phyloP scores from a whole-genome alignment of 805 yeast species.

The Deakozyma indianensis region DNA sequence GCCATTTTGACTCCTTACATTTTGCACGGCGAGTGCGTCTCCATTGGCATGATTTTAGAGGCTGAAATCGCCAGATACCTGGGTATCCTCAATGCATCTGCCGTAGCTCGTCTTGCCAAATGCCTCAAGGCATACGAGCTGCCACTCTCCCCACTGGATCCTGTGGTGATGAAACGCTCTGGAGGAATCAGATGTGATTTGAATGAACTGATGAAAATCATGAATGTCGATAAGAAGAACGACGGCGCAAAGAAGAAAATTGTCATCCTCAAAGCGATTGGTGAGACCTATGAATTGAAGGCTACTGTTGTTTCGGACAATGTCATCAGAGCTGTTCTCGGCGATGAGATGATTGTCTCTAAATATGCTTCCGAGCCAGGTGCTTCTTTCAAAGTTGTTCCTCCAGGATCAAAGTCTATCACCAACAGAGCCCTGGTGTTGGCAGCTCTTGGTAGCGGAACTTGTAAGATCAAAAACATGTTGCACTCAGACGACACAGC shows the following conservation, averaged over 20 bases:
- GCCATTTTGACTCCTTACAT: constrained; percentile 96
- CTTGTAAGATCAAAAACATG: constrained; percentile 68
- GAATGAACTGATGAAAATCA: constrained; percentile 57
- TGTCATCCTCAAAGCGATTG: constrained; percentile 71
- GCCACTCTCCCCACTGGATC: constrained; percentile 68
- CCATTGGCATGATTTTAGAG: constrained; percentile 89
- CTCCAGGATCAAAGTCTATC: constrained; percentile 96
- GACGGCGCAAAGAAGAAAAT: constrained; percentile 85
- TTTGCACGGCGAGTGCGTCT: constrained; percentile 96
- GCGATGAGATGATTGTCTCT: constrained; percentile 64
- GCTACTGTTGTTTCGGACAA: constrained; percentile 77
- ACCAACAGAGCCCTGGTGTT: constrained; percentile 87
- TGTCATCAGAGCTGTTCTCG: constrained; percentile 65
- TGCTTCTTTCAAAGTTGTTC: constrained; percentile 37
- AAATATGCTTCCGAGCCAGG: constrained; percentile 15
- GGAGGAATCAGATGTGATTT: constrained; percentile 61
- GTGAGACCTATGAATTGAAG: constrained; percentile 74
- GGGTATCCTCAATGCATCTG: constrained; percentile 81
- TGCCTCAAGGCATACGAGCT: constrained; percentile 75
- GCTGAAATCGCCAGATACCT: constrained; percentile 90
- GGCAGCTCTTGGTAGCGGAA: constrained; percentile 84
- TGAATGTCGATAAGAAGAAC: constrained; percentile 94
- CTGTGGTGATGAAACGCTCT: constrained; percentile 54
- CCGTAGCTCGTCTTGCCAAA: constrained; percentile 78
- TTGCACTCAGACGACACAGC: constrained; percentile 94